A percentile compares a stretch with the other conserved stretches of the same genome.
Evolutionary conservation across 768 basidiomycete species (phyloP).

Genomic region (Serendipita sp.): DNA sequence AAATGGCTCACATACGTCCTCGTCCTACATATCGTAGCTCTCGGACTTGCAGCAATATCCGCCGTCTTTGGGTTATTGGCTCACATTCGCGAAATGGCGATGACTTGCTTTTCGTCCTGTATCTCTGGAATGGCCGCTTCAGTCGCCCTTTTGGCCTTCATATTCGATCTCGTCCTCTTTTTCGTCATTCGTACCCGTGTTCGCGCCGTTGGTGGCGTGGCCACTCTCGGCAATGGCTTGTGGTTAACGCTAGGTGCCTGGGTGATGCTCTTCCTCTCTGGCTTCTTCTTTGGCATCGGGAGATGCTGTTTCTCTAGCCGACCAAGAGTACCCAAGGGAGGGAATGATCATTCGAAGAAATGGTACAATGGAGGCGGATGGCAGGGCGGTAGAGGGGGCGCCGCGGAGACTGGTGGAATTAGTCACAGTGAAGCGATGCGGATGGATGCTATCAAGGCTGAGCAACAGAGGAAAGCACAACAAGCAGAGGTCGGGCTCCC

Average conservation of each 20-base stretch:
- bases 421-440: conserved; percentile 43
- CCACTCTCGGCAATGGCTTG: conserved; percentile 70
- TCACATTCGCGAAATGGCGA: conserved; percentile 73
- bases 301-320: conserved; percentile 64
- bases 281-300: conserved; percentile 74
- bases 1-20: conserved; percentile 95
- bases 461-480: conserved; percentile 63
- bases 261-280: conserved; percentile 74
- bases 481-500: conserved; percentile 55
- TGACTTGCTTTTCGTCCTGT: conserved; percentile 66
- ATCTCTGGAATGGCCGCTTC: conserved; percentile 67
- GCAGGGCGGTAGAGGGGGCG: conserved; percentile 3
- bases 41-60: conserved; percentile 51
- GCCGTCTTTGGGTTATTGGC: conserved; percentile 75
- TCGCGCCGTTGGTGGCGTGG: conserved; percentile 57
- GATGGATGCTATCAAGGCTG: conserved; percentile 72
- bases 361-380: not conserved
- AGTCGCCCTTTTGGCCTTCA: conserved; percentile 69
- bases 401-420: conserved; percentile 12
- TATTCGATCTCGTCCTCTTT: conserved; percentile 85
- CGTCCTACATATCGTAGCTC: conserved; percentile 79
- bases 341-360: conserved; percentile 7
- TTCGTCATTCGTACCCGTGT: conserved; percentile 78
- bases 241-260: conserved; percentile 85
- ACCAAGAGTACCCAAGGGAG: conserved; percentile 21